Base-by-base conservation (phyloP, 2,329 filamentous ascomycete species). In the Epicoccum sorghinum region DNA sequence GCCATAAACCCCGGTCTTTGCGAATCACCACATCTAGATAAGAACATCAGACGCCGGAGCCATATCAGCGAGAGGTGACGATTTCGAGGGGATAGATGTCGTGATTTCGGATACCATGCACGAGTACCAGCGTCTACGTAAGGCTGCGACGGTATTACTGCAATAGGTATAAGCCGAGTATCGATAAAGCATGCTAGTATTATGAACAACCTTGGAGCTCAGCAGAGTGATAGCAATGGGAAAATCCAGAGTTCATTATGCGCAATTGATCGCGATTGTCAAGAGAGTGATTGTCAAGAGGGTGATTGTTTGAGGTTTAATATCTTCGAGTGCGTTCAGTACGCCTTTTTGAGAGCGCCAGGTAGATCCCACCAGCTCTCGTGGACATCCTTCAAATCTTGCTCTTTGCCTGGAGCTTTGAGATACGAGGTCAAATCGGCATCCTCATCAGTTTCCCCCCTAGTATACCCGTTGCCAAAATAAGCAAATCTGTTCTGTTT, bases 381-480 rank as follows among this genome's bases (percentile, higher is more conserved):
- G 68, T 90, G 83, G 46, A 89, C 68, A 39, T 84, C 80, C 59
- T 80, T 79, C 57, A 91, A 71, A 66, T 90, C 84, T 36, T 86
- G 77, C 30, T 83, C 77, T 32, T 78, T 79, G 6, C 57, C 63
- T 0, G 83, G 82, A 27, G 80, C 62, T 59, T 76, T 82, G 50
- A 91, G 69, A 78, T 90, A 89, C 8, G 81, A 76, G 9, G 86
- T 88, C 67, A 89, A 76, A 62, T 90, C 86, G 3, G 78, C 76
- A n/a, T 76, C 75, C 5, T 78, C 74, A 32, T 84, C 80, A 64
- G 75, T 60, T 70, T 91, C 88, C 57, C 82, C 82, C 48, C 64
- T 77, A 3, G 86, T 89, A 74, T 83, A 85, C 0, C 88, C 89
- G 65, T 87, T 88, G 0, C 89, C 88, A 61, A 90, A 84, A 65